Evolutionary conservation across 441 rosid species (phyloP).

Genomic region (Kokia cookei): DNA sequence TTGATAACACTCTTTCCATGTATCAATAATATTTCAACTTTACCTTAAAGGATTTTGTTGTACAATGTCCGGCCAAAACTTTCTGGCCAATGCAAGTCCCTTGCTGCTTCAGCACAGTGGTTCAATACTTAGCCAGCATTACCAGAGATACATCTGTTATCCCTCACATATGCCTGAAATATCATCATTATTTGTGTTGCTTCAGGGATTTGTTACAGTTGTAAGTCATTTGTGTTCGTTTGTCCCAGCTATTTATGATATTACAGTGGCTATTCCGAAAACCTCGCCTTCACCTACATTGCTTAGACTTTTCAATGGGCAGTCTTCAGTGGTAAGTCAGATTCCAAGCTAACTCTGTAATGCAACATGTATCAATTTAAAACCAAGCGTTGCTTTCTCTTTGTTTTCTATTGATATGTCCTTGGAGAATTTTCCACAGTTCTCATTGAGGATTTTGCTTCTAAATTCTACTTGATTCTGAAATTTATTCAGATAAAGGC

Average conservation of each 20-base stretch:
- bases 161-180: not conserved
- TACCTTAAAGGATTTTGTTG: too few species aligned
- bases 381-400: not conserved
- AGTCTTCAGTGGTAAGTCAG: constrained; percentile 83
- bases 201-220: constrained; percentile 94
- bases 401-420: not conserved
- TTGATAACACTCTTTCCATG: not conserved
- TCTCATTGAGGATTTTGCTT: not conserved
- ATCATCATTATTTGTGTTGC: constrained; percentile 2
- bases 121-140: too few species aligned
- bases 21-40: not conserved
- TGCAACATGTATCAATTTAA: not conserved
- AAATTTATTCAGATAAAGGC: not conserved
- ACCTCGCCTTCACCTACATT: constrained; percentile 79
- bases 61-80: too few species aligned
- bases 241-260: constrained; percentile 91
- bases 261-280: constrained; percentile 84
- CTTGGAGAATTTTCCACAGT: not conserved
- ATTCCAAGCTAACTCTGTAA: not conserved
- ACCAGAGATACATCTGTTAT: too few species aligned
- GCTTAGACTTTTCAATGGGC: constrained; percentile 83
- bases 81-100: too few species aligned
- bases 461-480: not conserved
- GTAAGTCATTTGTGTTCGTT: constrained; percentile 91
- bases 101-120: too few species aligned